Conservation (phyloP, 257 asterid species). For the Catharanthus roseus region DNA sequence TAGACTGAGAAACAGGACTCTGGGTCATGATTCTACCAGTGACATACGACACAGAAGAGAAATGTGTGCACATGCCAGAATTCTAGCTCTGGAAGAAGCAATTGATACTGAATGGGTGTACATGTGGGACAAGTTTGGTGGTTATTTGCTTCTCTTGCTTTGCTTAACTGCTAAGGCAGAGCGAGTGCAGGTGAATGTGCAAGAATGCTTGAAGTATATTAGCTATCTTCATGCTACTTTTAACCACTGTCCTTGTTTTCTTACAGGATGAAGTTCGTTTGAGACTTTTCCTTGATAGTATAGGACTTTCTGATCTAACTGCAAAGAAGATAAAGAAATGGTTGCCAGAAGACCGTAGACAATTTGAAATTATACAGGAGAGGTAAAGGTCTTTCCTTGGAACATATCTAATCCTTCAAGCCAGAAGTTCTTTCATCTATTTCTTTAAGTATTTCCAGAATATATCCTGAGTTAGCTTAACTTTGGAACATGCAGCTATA, state of each 20-base stretch:
- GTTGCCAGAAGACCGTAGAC: constrained; percentile 98
- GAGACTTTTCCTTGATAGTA: constrained; percentile 94
- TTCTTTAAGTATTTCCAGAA: neutral
- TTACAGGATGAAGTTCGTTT: constrained; percentile 94
- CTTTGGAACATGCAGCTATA: constrained; percentile 54
- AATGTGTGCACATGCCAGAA: constrained; percentile 98
- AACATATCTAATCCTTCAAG: constrained; percentile 2
- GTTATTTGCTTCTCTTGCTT: constrained; percentile 94
- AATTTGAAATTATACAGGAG: constrained; percentile 94
- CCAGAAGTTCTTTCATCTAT: neutral
- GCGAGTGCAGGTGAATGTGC: constrained; percentile 78
- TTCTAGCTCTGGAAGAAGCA: constrained; percentile 95
- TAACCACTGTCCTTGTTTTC: neutral
- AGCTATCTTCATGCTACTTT: constrained; percentile 10
- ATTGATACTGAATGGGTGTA: constrained; percentile 99
- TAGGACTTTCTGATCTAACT: constrained; percentile 93
- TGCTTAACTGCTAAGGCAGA: constrained; percentile 99
- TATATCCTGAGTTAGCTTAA: constrained; percentile 17
- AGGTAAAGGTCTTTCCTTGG: constrained; percentile 40
- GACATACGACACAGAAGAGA: constrained; percentile 92
- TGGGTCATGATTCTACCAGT: constrained; percentile 63
- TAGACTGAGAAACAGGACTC: constrained; percentile 55
- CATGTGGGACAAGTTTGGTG: constrained; percentile 99
- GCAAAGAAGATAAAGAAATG: constrained; percentile 95
- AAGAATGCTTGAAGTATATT: constrained; percentile 16